Evolutionary conservation across 176 grass and related monocot species (phyloP), one percentile per base, ranked within the genome.

Genomic region (Luzula sylvatica): DNA sequence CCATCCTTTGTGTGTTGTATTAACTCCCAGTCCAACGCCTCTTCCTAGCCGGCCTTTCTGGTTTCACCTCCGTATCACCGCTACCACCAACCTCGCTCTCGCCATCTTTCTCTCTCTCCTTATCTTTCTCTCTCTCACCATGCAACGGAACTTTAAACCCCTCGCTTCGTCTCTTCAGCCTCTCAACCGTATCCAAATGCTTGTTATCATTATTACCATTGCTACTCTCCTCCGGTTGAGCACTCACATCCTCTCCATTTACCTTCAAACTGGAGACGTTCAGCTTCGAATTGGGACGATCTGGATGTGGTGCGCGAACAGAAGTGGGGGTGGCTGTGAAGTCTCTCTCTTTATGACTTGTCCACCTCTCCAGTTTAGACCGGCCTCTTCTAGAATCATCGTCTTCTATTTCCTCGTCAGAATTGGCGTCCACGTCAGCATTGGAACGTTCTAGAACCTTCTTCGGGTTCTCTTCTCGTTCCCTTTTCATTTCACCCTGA

Each of bases 101-200:
- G 19, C 58, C 39, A 39, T 77, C 86, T 65, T 22, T 66, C 26
- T 53, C 68, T 9, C 52, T 55, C 20, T 17, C 43, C 26, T 53
- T 67, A 8, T 55, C 38, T 18, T 17, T 41, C 58, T 98, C 93
- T 72, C 90, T 87, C 74, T 98, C 93, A 1, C 78, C 75, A 35
- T 71, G 86, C 93, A 98, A 90, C 14, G 93, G 93, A 69, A 87
- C 78, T 56, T 98, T 98, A 59, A 98, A 98, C 23, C 93, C 78
- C 70, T 98, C 93, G 53, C 93, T 98, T 42, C 93, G 68, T 48
- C 81, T 80, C 69, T 90, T 98, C 15, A 98, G 78, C 68, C 78
- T 86, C 58, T 87, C 92, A 9, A 90, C 81, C 17, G 90, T 96
- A 68, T 96, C 90, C 45, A 89, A 72, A 67, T 89, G 85, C n/a